These are phyloP conservation scores for Aspergillus pseudonomiae DNA, from an alignment of 2,329 filamentous ascomycete species.

Conservation along the genomic window DNA sequence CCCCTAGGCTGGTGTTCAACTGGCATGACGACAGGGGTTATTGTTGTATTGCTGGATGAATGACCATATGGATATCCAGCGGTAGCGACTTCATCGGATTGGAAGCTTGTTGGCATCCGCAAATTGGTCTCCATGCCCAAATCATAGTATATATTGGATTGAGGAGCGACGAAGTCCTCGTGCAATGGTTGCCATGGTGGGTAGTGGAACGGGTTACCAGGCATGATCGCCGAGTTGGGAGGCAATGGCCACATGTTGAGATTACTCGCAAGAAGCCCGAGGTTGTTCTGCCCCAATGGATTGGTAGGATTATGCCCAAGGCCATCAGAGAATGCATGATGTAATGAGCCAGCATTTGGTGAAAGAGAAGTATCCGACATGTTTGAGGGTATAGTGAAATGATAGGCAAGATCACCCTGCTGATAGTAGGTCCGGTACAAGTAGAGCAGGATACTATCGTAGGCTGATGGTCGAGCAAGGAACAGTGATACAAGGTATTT, in stretches of 20 bases:
- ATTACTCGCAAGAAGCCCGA: background rate
- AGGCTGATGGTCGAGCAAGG: too few species aligned
- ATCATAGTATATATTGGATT: fast-evolving
- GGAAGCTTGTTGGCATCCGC: background rate
- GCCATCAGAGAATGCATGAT: too few species aligned
- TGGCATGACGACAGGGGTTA: fast-evolving
- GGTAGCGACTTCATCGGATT: background rate
- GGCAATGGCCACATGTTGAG: background rate
- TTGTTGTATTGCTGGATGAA: background rate
- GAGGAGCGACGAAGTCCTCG: background rate
- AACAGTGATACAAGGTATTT: too few species aligned
- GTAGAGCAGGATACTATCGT: too few species aligned
- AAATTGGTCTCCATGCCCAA: background rate
- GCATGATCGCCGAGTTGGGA: background rate
- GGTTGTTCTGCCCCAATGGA: background rate
- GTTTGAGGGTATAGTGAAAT: too few species aligned
- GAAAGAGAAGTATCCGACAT: too few species aligned
- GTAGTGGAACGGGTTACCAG: fast-evolving
- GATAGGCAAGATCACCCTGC: too few species aligned
- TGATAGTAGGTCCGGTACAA: too few species aligned
- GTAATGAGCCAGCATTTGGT: too few species aligned
- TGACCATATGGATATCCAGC: background rate
- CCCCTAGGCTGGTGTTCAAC: background rate
- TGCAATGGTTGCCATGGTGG: background rate
- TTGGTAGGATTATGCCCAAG: too few species aligned